Conservation (phyloP, 345 rosid species). For the Rhodomyrtus tomentosa region DNA sequence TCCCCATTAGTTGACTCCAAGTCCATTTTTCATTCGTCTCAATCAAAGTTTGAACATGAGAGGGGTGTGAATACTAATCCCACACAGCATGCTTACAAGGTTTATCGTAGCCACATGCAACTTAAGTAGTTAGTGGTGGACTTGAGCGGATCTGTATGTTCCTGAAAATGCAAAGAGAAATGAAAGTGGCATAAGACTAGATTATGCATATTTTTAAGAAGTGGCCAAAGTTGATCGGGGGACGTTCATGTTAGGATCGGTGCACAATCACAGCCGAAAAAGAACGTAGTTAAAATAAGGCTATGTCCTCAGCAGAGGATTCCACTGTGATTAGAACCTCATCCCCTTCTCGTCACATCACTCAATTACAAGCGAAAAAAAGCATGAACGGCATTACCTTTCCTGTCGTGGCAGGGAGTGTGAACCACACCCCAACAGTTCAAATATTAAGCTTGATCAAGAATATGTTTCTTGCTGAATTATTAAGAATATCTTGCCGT, state of each 20-base stretch:
- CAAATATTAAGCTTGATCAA: neutral
- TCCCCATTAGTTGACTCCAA: neutral
- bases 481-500: neutral
- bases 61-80: neutral
- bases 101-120: too few relatives aligned
- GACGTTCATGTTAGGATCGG: too few relatives aligned
- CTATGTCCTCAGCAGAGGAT: too few relatives aligned
- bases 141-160: neutral
- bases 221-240: neutral
- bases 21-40: neutral
- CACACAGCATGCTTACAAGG: neutral
- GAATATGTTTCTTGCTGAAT: neutral
- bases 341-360: too few relatives aligned
- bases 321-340: too few relatives aligned
- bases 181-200: neutral
- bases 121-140: neutral
- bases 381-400: too few relatives aligned
- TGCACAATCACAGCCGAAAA: too few relatives aligned
- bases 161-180: neutral
- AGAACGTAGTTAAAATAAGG: too few relatives aligned
- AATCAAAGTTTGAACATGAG: neutral
- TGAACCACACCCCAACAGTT: too few relatives aligned
- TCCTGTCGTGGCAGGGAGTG: too few relatives aligned
- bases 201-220: neutral
- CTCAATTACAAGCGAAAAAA: too few relatives aligned